These are phyloP conservation scores for Zizania latifolia DNA, from an alignment of 176 grass and related monocot species.

Conservation along the genomic window DNA sequence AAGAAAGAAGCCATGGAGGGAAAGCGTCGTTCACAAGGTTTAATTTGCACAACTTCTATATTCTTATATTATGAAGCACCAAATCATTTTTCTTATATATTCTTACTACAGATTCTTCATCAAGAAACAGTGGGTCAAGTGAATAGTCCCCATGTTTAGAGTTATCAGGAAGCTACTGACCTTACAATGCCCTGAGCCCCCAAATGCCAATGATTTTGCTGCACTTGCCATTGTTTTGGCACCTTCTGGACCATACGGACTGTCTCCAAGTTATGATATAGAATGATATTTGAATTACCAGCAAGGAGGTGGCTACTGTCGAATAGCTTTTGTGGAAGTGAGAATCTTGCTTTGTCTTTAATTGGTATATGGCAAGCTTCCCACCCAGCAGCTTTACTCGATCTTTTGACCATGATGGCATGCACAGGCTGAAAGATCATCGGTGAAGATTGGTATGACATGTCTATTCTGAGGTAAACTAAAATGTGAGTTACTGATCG, in stretches of 20 bases:
- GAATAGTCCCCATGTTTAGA: constrained; percentile 38
- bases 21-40: constrained; percentile 62
- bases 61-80: constrained; percentile 5
- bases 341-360: not conserved
- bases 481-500: constrained; percentile 19
- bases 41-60: constrained; percentile 24
- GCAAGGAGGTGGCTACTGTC: constrained; percentile 19
- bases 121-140: constrained; percentile 44
- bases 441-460: constrained; percentile 11
- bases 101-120: constrained; percentile 42
- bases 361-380: not conserved
- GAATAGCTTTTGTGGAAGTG: constrained; percentile 28
- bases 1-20: constrained; percentile 98
- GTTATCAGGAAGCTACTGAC: constrained; percentile 35
- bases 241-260: constrained; percentile 11
- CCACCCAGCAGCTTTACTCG: constrained; percentile 15
- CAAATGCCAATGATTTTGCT: constrained; percentile 21
- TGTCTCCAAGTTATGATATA: constrained; percentile 24
- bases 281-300: constrained; percentile 15
- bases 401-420: constrained; percentile 24
- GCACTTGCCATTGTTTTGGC: constrained; percentile 25
- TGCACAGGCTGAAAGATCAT: constrained; percentile 28
- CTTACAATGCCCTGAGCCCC: constrained; percentile 20
- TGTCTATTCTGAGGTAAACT: constrained; percentile 19
- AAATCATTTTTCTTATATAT: constrained; percentile 23